These are phyloP conservation scores for Hagleromyces aurorensis DNA, from an alignment of 805 yeast genomes.

Conservation along the genomic window DNA sequence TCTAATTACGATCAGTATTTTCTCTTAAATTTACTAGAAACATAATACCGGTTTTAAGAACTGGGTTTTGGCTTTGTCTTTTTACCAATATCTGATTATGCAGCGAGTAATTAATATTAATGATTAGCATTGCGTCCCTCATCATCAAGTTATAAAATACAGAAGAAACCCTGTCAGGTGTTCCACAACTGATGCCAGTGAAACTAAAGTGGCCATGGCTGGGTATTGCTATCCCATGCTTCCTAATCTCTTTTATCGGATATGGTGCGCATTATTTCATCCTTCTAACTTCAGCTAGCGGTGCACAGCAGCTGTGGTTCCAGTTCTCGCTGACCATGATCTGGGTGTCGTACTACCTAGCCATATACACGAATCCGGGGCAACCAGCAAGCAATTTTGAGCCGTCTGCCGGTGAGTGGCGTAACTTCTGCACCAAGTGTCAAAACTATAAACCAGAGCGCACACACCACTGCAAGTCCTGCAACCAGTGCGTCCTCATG, in stretches of 20 bases:
- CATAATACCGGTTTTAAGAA: too few relatives aligned
- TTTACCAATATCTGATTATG: too few relatives aligned
- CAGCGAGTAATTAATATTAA: too few relatives aligned
- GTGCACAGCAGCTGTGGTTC: constrained; percentile 37
- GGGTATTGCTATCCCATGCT: constrained; percentile 54
- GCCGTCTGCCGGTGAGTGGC: constrained; percentile 46
- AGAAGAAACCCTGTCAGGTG: background rate
- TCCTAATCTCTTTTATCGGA: constrained; percentile 50
- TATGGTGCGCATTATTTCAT: constrained; percentile 56
- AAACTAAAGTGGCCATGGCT: constrained; percentile 42
- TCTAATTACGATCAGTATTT: too few relatives aligned
- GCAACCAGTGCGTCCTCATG: constrained; percentile 63
- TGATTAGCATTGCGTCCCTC: too few relatives aligned
- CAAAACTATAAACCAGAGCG: constrained; percentile 69
- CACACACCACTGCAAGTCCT: constrained; percentile 77
- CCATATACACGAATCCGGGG: constrained; percentile 65
- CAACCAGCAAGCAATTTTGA: constrained; percentile 44
- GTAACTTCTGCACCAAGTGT: constrained; percentile 64
- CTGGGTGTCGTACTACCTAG: constrained; percentile 70
- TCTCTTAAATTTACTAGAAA: too few relatives aligned
- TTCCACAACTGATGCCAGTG: constrained; percentile 27
- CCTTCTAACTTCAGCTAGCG: constrained; percentile 37
- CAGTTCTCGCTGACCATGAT: constrained; percentile 44
- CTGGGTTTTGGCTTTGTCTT: too few relatives aligned
- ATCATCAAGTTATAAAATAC: too few relatives aligned